Percentiles rank a stretch among this genome's conserved stretches.
Conservation (phyloP, 305 asterid genomes). For the Fraxinus sp. region DNA sequence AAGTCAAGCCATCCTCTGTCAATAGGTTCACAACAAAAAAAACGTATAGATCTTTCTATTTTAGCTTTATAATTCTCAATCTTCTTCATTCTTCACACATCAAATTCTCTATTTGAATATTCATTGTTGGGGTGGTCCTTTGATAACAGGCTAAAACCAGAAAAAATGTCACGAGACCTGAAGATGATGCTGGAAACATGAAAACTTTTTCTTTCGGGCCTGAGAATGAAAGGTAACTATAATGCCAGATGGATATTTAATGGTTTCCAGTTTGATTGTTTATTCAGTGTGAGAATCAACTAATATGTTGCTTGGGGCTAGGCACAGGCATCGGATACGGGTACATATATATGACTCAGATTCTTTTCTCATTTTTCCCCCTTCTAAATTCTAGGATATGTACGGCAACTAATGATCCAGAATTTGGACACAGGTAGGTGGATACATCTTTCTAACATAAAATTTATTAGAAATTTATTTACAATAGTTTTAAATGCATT, state of each 20-base stretch:
- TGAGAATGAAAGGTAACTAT: constrained; percentile 27
- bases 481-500: neutral
- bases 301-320: neutral
- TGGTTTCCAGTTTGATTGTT: constrained; percentile 2
- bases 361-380: neutral
- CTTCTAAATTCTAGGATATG: neutral
- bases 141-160: constrained; percentile 23
- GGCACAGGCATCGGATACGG: neutral
- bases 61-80: neutral
- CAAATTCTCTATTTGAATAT: neutral
- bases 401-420: neutral
- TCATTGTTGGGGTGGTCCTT: constrained; percentile 2
- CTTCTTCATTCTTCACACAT: constrained; percentile 15
- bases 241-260: neutral
- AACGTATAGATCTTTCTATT: constrained; percentile 22
- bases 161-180: constrained; percentile 16
- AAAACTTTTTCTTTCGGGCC: constrained; percentile 15
- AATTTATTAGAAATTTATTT: neutral
- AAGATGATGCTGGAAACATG: constrained; percentile 18
- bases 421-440: neutral
- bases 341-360: neutral
- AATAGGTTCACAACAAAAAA: constrained; percentile 25
- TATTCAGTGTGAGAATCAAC: neutral
- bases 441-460: neutral
- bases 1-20: constrained; percentile 26